Percentiles rank a stretch among this genome's conserved stretches.
Evolutionary conservation across 495 filamentous ascomycete genomes (phyloP).

Genomic region (Cudoniella acicularis): DNA sequence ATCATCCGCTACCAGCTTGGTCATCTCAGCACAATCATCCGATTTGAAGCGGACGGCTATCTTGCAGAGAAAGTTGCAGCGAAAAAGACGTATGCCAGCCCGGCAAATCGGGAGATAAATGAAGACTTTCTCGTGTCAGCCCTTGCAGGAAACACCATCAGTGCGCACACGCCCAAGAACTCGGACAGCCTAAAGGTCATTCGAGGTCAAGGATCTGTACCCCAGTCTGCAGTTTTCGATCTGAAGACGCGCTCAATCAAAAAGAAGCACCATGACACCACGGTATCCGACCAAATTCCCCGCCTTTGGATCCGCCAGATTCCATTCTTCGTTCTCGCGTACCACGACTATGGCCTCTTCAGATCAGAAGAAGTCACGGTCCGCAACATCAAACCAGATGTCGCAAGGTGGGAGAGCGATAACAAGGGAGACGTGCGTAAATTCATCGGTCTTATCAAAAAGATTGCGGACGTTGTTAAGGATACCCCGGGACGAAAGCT

Average conservation of each 20-base stretch:
- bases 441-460: not conserved
- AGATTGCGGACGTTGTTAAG: constrained; percentile 17
- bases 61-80: not conserved
- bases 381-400: constrained; percentile 30
- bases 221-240: constrained; percentile 55
- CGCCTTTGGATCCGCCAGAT: constrained; percentile 60
- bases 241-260: constrained; percentile 57
- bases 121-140: constrained; percentile 9
- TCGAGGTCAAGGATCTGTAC: constrained; percentile 20
- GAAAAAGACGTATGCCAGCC: not conserved
- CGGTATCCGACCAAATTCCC: constrained; percentile 38
- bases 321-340: constrained; percentile 58
- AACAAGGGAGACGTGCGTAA: constrained; percentile 24
- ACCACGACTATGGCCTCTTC: constrained; percentile 52
- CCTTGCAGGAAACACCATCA: not conserved
- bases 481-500: constrained; percentile 8
- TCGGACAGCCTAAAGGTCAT: not conserved
- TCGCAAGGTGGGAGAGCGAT: constrained; percentile 50
- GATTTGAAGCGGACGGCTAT: constrained; percentile 64
- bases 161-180: not conserved
- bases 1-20: constrained; percentile 56
- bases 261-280: constrained; percentile 30
- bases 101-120: not conserved
- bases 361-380: constrained; percentile 37
- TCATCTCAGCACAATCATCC: constrained; percentile 49